These are phyloP conservation scores for Clonostachys sp. DNA, from an alignment of 2,329 filamentous ascomycete species.

Conservation along the genomic window DNA sequence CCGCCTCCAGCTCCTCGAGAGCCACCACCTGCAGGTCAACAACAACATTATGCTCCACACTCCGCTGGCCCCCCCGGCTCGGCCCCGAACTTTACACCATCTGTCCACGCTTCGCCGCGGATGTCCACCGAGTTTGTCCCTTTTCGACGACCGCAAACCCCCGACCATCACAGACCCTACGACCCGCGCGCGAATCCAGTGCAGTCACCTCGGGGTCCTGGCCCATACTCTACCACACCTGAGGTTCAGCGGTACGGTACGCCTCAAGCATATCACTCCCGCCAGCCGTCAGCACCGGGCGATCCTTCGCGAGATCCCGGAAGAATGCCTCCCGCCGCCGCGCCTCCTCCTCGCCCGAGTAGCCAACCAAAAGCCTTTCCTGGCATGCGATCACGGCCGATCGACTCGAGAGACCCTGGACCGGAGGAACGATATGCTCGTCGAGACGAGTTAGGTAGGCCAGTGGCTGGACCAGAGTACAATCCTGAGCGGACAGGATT, in stretches of 20 bases:
- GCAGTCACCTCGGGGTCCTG: conserved; percentile 38
- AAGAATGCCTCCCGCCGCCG: conserved; percentile 22
- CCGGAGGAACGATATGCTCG: conserved; percentile 40
- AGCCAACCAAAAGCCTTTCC: conserved; percentile 47
- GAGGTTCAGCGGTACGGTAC: conserved; percentile 56
- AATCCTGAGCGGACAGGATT: conserved; percentile 43
- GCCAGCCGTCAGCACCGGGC: conserved; percentile 39
- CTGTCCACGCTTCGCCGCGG: conserved; percentile 50
- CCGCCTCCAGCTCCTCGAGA: conserved; percentile 38
- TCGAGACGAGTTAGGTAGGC: conserved; percentile 40
- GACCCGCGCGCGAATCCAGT: conserved; percentile 37
- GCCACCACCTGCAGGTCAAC: conserved; percentile 9
- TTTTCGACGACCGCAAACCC: conserved; percentile 66
- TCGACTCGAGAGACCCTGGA: conserved; percentile 36
- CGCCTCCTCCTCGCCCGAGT: conserved; percentile 41
- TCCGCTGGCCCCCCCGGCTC: conserved; percentile 29
- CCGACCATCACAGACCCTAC: conserved; percentile 60
- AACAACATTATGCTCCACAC: conserved; percentile 35
- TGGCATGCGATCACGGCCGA: conserved; percentile 35
- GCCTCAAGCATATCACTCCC: conserved; percentile 46
- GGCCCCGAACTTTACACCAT: conserved; percentile 38
- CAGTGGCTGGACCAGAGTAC: conserved; percentile 38
- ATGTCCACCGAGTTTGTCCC: conserved; percentile 57
- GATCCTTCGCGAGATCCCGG: conserved; percentile 37
- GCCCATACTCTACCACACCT: conserved; percentile 48